Evolutionary conservation across 768 basidiomycete genomes (phyloP).

Genomic region (Suillus discolor): DNA sequence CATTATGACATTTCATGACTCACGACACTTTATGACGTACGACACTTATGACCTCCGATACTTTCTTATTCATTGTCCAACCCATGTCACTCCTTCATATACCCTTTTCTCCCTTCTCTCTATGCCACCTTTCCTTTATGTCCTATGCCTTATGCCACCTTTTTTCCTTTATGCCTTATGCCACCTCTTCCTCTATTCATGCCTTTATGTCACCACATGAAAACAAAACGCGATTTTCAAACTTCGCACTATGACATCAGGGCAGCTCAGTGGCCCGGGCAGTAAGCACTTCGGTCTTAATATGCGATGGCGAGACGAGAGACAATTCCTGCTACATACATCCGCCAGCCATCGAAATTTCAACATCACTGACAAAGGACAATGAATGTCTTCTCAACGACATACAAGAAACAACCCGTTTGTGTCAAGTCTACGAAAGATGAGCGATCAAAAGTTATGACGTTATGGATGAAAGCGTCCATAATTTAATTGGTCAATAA

Average conservation of each 20-base stretch:
- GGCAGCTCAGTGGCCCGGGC: no score
- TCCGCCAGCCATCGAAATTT: background rate
- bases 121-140: no score
- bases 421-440: background rate
- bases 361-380: background rate
- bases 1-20: background rate
- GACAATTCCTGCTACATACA: background rate
- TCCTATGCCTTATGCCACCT: background rate
- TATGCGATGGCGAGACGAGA: background rate
- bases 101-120: background rate
- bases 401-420: background rate
- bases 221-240: background rate
- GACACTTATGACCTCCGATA: background rate
- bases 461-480: background rate
- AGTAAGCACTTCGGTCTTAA: background rate
- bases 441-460: background rate
- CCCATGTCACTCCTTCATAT: slow-evolving; percentile 1
- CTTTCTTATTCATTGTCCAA: background rate
- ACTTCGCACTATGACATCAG: no score
- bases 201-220: background rate
- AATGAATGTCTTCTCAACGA: background rate
- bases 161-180: no score
- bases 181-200: no score
- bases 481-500: background rate
- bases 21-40: background rate